phyloP scores from a whole-genome alignment of 768 basidiomycete species.

The Amanita exitialis region DNA sequence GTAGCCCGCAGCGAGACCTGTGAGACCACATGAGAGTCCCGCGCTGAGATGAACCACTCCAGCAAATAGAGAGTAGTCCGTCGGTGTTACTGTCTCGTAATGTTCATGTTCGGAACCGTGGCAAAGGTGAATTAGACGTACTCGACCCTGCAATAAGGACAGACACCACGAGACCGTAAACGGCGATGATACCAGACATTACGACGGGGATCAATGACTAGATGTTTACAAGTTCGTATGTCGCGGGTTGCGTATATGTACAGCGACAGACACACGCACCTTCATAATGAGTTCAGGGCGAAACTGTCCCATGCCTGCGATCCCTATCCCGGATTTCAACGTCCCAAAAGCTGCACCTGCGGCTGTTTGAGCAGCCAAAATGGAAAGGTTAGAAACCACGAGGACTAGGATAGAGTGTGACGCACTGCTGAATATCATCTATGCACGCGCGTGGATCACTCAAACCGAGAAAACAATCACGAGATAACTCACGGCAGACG shows the following conservation, averaged over 20 bases:
- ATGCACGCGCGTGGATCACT: not conserved
- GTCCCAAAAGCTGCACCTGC: conserved; percentile 95
- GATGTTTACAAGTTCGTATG: not conserved
- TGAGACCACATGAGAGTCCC: conserved; percentile 83
- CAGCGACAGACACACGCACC: conserved; percentile 31
- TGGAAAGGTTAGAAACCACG: not conserved
- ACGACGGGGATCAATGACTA: conserved; percentile 94
- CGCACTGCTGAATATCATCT: conserved; percentile 98
- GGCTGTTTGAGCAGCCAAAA: conserved; percentile 33
- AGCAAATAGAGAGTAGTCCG: conserved; percentile 71
- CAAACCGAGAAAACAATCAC: not conserved
- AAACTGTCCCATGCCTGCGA: conserved; percentile 89
- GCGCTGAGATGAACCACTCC: conserved; percentile 92
- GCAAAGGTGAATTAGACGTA: conserved; percentile 17
- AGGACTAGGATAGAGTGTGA: conserved; percentile 1
- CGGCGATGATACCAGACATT: conserved; percentile 97
- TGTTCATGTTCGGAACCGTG: conserved; percentile 8
- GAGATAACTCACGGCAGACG: conserved; percentile 62
- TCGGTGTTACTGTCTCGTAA: conserved; percentile 40
- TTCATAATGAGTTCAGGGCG: conserved; percentile 98
- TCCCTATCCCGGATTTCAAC: conserved; percentile 94
- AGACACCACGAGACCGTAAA: conserved; percentile 93
- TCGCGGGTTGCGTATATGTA: not conserved
- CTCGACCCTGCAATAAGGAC: conserved; percentile 75
- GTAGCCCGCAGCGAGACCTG: conserved; percentile 88